phyloP scores from a whole-genome alignment of 768 basidiomycete species.

The Tylopilus vinaceipallidus region DNA sequence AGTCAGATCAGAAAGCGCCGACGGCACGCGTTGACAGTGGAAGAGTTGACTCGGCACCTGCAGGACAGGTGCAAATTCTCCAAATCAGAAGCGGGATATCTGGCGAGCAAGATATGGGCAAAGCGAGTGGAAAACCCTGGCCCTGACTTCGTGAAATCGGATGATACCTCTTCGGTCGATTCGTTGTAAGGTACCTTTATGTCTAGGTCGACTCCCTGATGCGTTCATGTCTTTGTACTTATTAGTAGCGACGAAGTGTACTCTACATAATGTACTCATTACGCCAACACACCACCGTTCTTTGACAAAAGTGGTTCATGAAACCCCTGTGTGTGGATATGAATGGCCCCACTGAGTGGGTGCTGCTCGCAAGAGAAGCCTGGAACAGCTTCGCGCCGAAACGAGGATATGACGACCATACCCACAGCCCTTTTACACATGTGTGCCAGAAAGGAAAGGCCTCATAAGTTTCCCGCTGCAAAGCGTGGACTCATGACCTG shows the following conservation, averaged over 20 bases:
- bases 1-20: slow-evolving; percentile 11
- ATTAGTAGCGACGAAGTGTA: neutral
- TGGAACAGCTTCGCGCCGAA: slow-evolving; percentile 7
- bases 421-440: slow-evolving; percentile 19
- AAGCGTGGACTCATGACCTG: neutral
- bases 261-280: too few species aligned
- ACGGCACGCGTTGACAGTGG: slow-evolving; percentile 16
- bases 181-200: slow-evolving; percentile 4
- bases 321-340: slow-evolving; percentile 10
- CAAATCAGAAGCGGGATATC: slow-evolving; percentile 17
- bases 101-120: slow-evolving; percentile 26
- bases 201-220: too few species aligned
- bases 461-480: neutral
- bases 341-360: slow-evolving; percentile 2
- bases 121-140: slow-evolving; percentile 18
- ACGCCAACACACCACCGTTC: slow-evolving; percentile 1
- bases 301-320: slow-evolving; percentile 3
- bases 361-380: slow-evolving; percentile 1
- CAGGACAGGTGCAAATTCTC: slow-evolving; percentile 24
- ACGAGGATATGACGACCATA: slow-evolving; percentile 2
- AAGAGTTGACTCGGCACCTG: slow-evolving; percentile 22
- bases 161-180: slow-evolving; percentile 11
- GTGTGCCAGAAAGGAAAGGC: neutral
- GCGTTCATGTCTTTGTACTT: slow-evolving; percentile 11
- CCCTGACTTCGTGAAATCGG: slow-evolving; percentile 25